Base-by-base conservation (phyloP, 495 filamentous ascomycete genomes). In the Astrothelium subdiscretum region DNA sequence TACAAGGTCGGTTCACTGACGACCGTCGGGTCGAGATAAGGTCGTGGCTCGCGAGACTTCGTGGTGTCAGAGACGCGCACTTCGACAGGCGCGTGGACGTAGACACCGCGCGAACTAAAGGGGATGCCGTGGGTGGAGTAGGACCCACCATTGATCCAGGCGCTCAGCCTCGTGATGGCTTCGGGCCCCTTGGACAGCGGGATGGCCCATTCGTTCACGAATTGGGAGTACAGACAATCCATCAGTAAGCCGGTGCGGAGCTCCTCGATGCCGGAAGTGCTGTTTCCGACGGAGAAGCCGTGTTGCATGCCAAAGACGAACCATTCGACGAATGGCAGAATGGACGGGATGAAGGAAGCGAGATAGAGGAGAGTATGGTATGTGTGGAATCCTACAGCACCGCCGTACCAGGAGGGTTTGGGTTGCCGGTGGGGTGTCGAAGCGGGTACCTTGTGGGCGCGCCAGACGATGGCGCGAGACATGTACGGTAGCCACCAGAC, bases 401-500 rank as follows among this genome's bases (percentile, higher is more conserved):
- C 87, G 54, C 88, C 90, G 72, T 92, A 97, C 77, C 89, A 96
- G 57, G 80, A 87, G 57, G 70, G 74, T 8, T 78, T 75, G 2
- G 81, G 79, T 18, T 71, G 62, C 22, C 73, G 73, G 59, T 73
- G 65, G 0, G 82, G 78, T n/a, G 78, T 78, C 26, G 82, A 78
- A 0, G 89, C 89, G 6, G 48, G 48, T 20, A 54, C 48, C 64
- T 86, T 87, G 57, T 85, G 85, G 4, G 91, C 94, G 31, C 81
- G 82, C 94, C 94, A 98, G 20, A 94, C 83, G 63, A 96, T 87
- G 20, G 87, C 88, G 31, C 87, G 80, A 58, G 87, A 82, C 74
- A 86, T 87, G 76, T 98, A 96, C 1, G 94, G 94, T 72, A 95
- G 83, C 94, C 94, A 98, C 94, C 94, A 98, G 44, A 96, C 87